Conservation (phyloP, 371 early-diverging fungal genomes). For the Coemansia sp. region DNA sequence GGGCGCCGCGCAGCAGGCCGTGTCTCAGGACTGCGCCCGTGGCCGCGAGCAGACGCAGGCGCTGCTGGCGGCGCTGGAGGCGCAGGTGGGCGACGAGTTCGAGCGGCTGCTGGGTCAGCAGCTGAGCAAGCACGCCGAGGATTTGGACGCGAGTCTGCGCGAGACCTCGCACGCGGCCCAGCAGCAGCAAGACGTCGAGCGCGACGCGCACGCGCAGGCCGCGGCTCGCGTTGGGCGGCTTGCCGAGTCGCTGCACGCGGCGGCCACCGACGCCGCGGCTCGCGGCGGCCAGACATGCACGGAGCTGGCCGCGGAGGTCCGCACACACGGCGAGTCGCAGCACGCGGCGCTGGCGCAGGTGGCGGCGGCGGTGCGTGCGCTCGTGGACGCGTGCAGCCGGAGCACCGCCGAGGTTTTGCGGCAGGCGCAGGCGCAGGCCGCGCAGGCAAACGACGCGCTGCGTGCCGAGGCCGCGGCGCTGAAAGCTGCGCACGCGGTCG, state of each 20-base stretch:
- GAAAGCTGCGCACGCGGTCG: background rate
- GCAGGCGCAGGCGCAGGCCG: background rate
- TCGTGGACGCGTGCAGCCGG: background rate
- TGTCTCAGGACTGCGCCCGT: background rate
- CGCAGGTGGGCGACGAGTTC: conserved; percentile 22
- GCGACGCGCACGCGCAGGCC: background rate
- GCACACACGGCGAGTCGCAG: background rate
- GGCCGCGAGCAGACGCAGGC: conserved; percentile 5
- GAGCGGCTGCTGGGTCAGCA: conserved; percentile 6
- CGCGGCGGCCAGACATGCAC: background rate
- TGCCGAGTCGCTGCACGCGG: no score
- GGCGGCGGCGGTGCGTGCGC: background rate
- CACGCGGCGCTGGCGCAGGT: background rate
- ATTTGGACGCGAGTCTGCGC: background rate
- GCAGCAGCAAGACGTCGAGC: background rate
- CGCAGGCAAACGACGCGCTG: background rate
- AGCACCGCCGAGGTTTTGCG: background rate
- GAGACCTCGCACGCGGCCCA: background rate
- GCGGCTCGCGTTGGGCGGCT: no score
- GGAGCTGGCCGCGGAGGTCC: background rate
- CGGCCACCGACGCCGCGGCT: background rate
- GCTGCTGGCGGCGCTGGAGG: conserved; percentile 10
- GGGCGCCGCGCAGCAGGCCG: background rate
- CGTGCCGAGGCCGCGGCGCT: conserved; percentile 4
- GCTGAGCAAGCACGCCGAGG: conserved; percentile 2